Evolutionary conservation across 2,329 filamentous ascomycete species (phyloP), one percentile per base, ranked within the genome.

Genomic region (Karstenula rhodostoma): DNA sequence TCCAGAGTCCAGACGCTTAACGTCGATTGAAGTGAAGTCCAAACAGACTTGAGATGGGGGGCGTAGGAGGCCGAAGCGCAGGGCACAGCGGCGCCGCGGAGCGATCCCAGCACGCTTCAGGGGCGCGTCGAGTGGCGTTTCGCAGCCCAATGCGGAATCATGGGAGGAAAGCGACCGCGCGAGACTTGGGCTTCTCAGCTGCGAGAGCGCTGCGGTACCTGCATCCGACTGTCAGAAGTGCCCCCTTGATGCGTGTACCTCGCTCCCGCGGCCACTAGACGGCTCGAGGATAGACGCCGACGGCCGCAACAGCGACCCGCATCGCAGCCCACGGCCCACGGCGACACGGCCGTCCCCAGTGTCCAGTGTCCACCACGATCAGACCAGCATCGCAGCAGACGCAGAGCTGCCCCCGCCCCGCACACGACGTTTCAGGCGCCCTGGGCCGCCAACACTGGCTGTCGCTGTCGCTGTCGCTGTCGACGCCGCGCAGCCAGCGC

Each of bases 41-140:
- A 62, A 59, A 62, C 62, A 62, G 61, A 57, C 43, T 51, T 50
- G 57, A 19, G 58, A 51, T 46, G 48, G 33, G 40, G 33, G 46
- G 57, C 50, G 57, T 37, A 44, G 51, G 37, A 32, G 37, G 51
- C 37, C 51, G 51, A 23, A 43, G 51, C 51, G 37, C 51, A 32
- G 23, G 22, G 13, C 25, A 9, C 4, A 56, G 46, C 23, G 44
- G 51, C 25, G 60, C 57, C 59, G n/a, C 27, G 29, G n/a, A n/a
- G 56, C 48, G 61, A 29, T 51, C 55, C 44, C 47, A 52, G 58
- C 64, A 64, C 66, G 69, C 72, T 67, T 73, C 69, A 73, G 69
- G 69, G 68, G 70, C 67, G 64, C 53, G 37, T 65, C 48, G 48
- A 33, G 50, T 49, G 13, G 56, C 42, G 62, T 63, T 57, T 63